Base-by-base conservation (phyloP, 2,329 filamentous ascomycete genomes). In the Didymella pomorum region DNA sequence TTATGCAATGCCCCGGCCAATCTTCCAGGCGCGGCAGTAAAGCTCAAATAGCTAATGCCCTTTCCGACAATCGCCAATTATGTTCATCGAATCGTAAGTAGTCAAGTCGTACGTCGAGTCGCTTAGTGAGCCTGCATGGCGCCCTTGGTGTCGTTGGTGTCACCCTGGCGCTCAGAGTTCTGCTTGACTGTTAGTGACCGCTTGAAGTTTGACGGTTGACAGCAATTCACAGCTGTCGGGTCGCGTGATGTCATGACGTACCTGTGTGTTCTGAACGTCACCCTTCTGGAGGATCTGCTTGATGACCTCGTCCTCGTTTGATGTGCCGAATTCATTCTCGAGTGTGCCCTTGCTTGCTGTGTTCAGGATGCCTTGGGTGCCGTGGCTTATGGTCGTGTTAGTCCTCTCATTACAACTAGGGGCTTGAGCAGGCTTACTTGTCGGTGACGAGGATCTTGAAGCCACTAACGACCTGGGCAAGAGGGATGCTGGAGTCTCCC, bases 391-490 rank as follows among this genome's bases (percentile, higher is more conserved):
- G 16, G 12, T 3, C 1, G 9, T 20, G 45, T 47, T 51, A 55
- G 52, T n/a, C 12, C 28, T 10, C 11, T 26, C 14, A 2, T 21
- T 11, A 4, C 26, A 35, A 35, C 29, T n/a, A 8, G 23, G 8
- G 26, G 29, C 4, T 35, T 20, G 12, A 37, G 42, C 26, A 31
- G 31, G 82, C 90, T 81, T 84, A 97, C 93, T 89, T 90, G 82
- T 96, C 91, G 33, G 93, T 96, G 42, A 90, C 82, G 73, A 97
- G 96, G 73, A 99, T 84, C 84, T 96, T 91, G 84, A 92, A 98
- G 8, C 90, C 85, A 58, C 89, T 92, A 55, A 98, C 85, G 56
- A 99, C 93, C 71, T 97, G 88, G 1, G 91, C 85, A 46, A 98
- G 81, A 35, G 95, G 90, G 28, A 95, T 82, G 28, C 85, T 88